Evolutionary conservation across 2,329 filamentous ascomycete genomes (phyloP).

Genomic region (Pseudogymnoascus sp.): DNA sequence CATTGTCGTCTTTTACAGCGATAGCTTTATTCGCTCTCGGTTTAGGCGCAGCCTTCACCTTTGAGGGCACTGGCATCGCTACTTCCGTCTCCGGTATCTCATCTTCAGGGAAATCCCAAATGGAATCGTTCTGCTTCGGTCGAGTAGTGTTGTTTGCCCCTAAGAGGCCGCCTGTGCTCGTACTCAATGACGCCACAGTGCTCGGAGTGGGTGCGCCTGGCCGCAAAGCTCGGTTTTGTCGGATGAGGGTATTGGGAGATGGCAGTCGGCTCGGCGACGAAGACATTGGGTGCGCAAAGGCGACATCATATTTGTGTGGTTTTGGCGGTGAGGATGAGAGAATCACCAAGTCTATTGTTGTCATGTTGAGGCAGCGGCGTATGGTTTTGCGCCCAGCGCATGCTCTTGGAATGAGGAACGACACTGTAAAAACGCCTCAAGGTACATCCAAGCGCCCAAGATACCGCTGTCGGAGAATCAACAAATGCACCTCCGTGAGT

Average conservation of each 20-base stretch:
- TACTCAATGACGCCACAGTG: slow-evolving; percentile 32
- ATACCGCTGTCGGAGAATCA: not conserved
- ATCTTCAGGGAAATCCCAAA: slow-evolving; percentile 14
- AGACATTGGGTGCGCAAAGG: slow-evolving; percentile 14
- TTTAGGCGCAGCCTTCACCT: slow-evolving; percentile 21
- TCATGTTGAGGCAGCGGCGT: slow-evolving; percentile 28
- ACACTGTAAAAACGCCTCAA: slow-evolving; percentile 13
- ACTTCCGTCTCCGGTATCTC: not conserved
- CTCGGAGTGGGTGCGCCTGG: slow-evolving; percentile 28
- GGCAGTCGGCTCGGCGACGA: slow-evolving; percentile 39
- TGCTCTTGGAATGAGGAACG: slow-evolving; percentile 16
- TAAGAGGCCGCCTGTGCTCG: slow-evolving; percentile 33
- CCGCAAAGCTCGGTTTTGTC: not conserved
- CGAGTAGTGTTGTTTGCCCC: slow-evolving; percentile 7
- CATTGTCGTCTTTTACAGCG: not conserved
- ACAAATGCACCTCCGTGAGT: not conserved
- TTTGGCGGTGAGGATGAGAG: slow-evolving; percentile 34
- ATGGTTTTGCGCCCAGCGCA: slow-evolving; percentile 20
- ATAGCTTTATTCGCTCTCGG: slow-evolving; percentile 16
- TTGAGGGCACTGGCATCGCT: slow-evolving; percentile 18
- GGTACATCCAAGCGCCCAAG: not conserved
- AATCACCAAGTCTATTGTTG: slow-evolving; percentile 30
- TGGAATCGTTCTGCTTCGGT: not conserved
- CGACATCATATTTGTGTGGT: not conserved
- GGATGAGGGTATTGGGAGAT: not conserved